Conservation (phyloP, 768 basidiomycete species). For the Tylopilus sp. region DNA sequence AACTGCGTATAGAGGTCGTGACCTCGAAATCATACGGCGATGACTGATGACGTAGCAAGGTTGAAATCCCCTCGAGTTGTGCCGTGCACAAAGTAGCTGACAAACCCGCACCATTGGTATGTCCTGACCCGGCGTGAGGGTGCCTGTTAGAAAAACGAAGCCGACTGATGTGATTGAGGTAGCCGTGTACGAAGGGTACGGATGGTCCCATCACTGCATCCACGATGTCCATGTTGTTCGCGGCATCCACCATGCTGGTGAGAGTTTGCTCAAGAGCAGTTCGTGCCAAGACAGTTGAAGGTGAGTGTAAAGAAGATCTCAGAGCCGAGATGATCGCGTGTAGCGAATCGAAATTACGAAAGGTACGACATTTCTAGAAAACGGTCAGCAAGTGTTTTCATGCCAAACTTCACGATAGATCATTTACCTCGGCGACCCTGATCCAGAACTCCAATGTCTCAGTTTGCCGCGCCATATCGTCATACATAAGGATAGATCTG, state of each 20-base stretch:
- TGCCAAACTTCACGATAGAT: conserved; percentile 1
- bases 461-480: conserved; percentile 50
- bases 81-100: conserved; percentile 56
- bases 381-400: neutral
- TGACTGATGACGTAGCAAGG: conserved; percentile 56
- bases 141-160: conserved; percentile 42
- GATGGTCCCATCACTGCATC: conserved; percentile 49
- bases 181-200: conserved; percentile 67
- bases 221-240: conserved; percentile 39
- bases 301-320: conserved; percentile 51
- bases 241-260: conserved; percentile 57
- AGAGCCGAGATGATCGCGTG: conserved; percentile 63
- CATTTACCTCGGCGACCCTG: conserved; percentile 68
- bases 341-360: conserved; percentile 69
- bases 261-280: conserved; percentile 49
- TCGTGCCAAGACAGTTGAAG: conserved; percentile 67
- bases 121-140: neutral
- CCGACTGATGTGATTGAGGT: conserved; percentile 57
- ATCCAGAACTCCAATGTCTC: conserved; percentile 72
- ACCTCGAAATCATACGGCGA: conserved; percentile 47
- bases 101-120: conserved; percentile 37
- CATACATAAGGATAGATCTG: conserved; percentile 51
- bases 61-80: conserved; percentile 46
- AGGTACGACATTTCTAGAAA: conserved; percentile 55
- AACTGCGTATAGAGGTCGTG: conserved; percentile 43